Evolutionary conservation across 108 stramenopile genomes (phyloP).

Genomic region (Nannochloropsis granulata): DNA sequence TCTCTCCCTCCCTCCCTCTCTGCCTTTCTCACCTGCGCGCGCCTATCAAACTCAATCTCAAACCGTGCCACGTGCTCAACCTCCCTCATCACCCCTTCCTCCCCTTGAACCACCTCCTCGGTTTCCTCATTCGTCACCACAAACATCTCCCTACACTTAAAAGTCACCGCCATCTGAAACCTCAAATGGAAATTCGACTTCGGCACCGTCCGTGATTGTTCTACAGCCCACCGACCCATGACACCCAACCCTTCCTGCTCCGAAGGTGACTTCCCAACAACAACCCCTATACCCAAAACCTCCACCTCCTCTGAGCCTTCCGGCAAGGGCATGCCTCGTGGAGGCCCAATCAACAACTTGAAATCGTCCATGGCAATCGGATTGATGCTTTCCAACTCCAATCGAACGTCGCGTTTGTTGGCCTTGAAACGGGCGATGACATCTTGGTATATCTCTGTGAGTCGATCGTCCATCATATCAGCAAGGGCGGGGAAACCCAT

Average conservation of each 20-base stretch:
- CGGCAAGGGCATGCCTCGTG: background rate
- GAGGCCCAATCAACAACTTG: background rate
- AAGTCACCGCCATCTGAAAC: background rate
- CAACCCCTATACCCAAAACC: too few relatives aligned
- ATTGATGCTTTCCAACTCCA: background rate
- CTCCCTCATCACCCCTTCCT: background rate
- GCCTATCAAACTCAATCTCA: background rate
- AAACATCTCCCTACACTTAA: background rate
- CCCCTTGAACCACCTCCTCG: background rate
- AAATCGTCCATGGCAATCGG: background rate
- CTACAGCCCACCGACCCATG: too few relatives aligned
- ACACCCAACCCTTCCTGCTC: too few relatives aligned
- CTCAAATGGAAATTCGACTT: background rate
- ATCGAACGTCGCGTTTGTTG: background rate
- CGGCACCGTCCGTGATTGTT: too few relatives aligned
- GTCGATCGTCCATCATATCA: background rate
- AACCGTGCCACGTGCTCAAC: background rate
- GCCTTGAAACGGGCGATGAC: background rate
- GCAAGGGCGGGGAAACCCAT: background rate
- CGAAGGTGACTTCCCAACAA: too few relatives aligned
- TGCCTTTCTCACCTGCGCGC: background rate
- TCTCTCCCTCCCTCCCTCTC: background rate
- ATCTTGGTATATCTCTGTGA: background rate
- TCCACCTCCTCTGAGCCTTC: too few relatives aligned
- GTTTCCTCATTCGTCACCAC: background rate